Evolutionary conservation across 495 filamentous ascomycete species (phyloP).

Genomic region (Xylaria venustula): DNA sequence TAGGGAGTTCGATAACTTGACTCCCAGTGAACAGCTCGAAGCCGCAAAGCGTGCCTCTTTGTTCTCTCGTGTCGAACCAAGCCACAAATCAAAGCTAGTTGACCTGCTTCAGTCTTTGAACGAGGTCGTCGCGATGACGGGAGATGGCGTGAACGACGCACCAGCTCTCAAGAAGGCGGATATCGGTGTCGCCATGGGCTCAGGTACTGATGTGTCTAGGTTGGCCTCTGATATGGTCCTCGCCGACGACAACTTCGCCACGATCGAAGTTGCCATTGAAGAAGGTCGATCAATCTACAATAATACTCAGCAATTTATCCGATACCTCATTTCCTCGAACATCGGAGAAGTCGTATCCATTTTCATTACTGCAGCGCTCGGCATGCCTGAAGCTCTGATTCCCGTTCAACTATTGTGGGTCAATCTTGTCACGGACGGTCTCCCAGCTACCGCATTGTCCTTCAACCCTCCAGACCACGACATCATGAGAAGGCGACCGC

Average conservation of each 20-base stretch:
- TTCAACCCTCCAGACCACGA: constrained; percentile 98
- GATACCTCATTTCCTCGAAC: constrained; percentile 98
- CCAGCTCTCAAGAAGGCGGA: constrained; percentile 98
- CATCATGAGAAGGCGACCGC: constrained; percentile 88
- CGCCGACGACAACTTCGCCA: constrained; percentile 98
- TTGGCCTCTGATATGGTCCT: constrained; percentile 98
- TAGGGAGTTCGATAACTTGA: constrained; percentile 87
- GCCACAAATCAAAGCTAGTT: constrained; percentile 93
- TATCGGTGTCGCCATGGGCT: constrained; percentile 99
- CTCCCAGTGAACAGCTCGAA: constrained; percentile 71
- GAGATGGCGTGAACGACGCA: constrained; percentile 98
- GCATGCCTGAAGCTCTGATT: constrained; percentile 97
- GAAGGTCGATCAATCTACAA: constrained; percentile 98
- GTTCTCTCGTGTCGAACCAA: constrained; percentile 96
- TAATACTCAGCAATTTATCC: constrained; percentile 99
- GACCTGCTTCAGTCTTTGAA: constrained; percentile 91
- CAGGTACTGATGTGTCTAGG: constrained; percentile 96
- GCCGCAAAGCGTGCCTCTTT: constrained; percentile 84
- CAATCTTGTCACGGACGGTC: constrained; percentile 96
- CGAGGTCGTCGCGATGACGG: constrained; percentile 99
- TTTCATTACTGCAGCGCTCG: constrained; percentile 93
- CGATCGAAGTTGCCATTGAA: constrained; percentile 92
- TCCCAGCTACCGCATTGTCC: constrained; percentile 92
- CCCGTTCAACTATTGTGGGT: constrained; percentile 99
- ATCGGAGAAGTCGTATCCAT: constrained; percentile 99